A percentile compares a stretch with the other conserved stretches of the same genome.
phyloP scores from a whole-genome alignment of 1,284 basidiomycete genomes.

The Singerocomus inundabilis region DNA sequence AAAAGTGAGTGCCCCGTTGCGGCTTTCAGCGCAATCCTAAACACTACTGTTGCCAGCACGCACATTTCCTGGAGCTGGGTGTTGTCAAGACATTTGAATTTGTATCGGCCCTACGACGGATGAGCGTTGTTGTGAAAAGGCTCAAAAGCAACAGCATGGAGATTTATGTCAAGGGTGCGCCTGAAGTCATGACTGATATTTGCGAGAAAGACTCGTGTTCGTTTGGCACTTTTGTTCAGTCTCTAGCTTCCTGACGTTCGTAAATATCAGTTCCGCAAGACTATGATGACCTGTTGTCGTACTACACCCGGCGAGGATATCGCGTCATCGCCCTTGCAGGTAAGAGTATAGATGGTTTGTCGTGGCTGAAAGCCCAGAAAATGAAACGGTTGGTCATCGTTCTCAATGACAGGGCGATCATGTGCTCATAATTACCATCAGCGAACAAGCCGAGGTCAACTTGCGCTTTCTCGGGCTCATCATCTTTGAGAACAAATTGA shows the following conservation, averaged over 20 bases:
- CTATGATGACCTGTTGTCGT: slow-evolving; percentile 94
- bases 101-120: slow-evolving; percentile 87
- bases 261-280: slow-evolving; percentile 80
- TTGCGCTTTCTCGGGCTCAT: slow-evolving; percentile 93
- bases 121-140: slow-evolving; percentile 97
- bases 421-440: slow-evolving; percentile 33
- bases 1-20: slow-evolving; percentile 49
- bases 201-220: slow-evolving; percentile 85
- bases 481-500: slow-evolving; percentile 99
- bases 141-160: slow-evolving; percentile 96
- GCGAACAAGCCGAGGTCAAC: slow-evolving; percentile 91
- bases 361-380: slow-evolving; percentile 97
- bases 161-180: slow-evolving; percentile 97
- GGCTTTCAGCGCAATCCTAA: slow-evolving; percentile 2
- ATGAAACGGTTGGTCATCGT: slow-evolving; percentile 76
- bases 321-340: slow-evolving; percentile 98
- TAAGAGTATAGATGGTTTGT: slow-evolving; percentile 89
- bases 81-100: slow-evolving; percentile 98
- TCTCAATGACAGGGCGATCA: slow-evolving; percentile 1
- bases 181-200: slow-evolving; percentile 96
- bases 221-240: slow-evolving; percentile 34
- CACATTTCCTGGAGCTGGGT: slow-evolving; percentile 94
- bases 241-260: slow-evolving; percentile 6
- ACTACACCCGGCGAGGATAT: slow-evolving; percentile 97
- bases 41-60: slow-evolving; percentile 55